These are phyloP conservation scores for Stromatinia cepivora DNA, from an alignment of 2,329 filamentous ascomycete species.

Conservation along the genomic window DNA sequence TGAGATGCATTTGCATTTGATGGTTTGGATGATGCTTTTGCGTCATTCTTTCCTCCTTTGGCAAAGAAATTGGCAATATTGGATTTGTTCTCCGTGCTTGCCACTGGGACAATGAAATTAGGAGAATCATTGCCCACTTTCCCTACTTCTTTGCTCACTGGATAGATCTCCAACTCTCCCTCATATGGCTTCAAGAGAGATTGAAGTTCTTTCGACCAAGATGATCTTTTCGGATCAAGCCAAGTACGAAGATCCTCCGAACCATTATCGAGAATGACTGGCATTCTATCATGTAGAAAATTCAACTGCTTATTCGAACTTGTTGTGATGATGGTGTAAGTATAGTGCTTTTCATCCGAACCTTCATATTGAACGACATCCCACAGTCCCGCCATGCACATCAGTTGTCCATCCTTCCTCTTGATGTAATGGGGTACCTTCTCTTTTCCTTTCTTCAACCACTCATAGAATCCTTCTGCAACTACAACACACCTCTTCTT, in stretches of 20 bases:
- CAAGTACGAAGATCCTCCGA: conserved; percentile 70
- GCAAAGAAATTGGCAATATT: conserved; percentile 95
- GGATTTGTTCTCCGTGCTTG: conserved; percentile 83
- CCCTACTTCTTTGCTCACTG: conserved; percentile 84
- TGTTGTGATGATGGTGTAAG: conserved; percentile 93
- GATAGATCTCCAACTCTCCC: conserved; percentile 80
- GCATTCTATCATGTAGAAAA: conserved; percentile 95
- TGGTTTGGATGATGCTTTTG: conserved; percentile 22
- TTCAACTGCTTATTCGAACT: conserved; percentile 77
- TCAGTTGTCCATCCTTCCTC: conserved; percentile 76
- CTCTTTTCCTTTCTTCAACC: conserved; percentile 81
- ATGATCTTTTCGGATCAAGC: conserved; percentile 70
- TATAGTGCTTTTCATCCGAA: conserved; percentile 71
- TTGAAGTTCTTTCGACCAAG: conserved; percentile 80
- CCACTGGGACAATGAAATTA: conserved; percentile 76
- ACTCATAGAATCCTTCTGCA: conserved; percentile 94
- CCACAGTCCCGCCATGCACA: conserved; percentile 88
- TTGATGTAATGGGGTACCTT: conserved; percentile 84
- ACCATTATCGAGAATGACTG: conserved; percentile 80
- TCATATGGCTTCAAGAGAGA: conserved; percentile 74
- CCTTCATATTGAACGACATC: conserved; percentile 81
- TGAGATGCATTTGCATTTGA: conserved; percentile 23
- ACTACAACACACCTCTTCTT: conserved; percentile 84
- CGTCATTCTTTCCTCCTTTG: conserved; percentile 44
- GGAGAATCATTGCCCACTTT: conserved; percentile 93